Evolutionary conservation across 2,329 filamentous ascomycete species (phyloP).

Genomic region (Pseudocercospora pini-densiflorae): DNA sequence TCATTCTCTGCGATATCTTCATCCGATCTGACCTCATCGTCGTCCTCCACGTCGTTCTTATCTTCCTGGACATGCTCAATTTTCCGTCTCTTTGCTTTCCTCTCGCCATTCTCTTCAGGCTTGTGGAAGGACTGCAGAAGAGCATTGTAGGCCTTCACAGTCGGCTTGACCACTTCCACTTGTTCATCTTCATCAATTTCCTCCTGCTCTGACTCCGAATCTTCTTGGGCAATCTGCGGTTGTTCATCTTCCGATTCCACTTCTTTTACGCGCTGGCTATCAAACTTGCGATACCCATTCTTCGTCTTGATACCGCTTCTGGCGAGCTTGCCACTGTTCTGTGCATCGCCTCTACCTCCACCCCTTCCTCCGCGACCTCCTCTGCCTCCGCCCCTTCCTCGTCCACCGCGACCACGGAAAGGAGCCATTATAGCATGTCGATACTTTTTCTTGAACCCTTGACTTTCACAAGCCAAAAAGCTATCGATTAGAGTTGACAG

Average conservation of each 20-base stretch:
- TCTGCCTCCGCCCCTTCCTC: slow-evolving; percentile 36
- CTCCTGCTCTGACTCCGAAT: slow-evolving; percentile 30
- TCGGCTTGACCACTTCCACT: slow-evolving; percentile 35
- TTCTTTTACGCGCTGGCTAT: slow-evolving; percentile 41
- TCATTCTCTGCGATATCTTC: slow-evolving; percentile 28
- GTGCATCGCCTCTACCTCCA: slow-evolving; percentile 31
- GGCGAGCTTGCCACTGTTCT: slow-evolving; percentile 32
- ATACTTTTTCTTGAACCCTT: neutral
- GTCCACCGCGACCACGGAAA: slow-evolving; percentile 31
- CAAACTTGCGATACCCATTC: slow-evolving; percentile 41
- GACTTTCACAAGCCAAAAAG: slow-evolving; percentile 13
- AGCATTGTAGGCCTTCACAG: slow-evolving; percentile 57
- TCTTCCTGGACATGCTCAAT: slow-evolving; percentile 44
- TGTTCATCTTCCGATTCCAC: slow-evolving; percentile 33
- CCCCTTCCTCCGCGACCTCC: slow-evolving; percentile 36
- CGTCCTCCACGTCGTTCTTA: slow-evolving; percentile 49
- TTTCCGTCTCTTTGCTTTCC: slow-evolving; percentile 59
- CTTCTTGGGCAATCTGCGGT: slow-evolving; percentile 27
- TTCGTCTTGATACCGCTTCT: slow-evolving; percentile 40
- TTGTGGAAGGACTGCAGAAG: slow-evolving; percentile 61
- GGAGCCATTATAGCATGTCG: slow-evolving; percentile 30
- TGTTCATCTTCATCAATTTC: slow-evolving; percentile 39
- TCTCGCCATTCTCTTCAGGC: slow-evolving; percentile 45
- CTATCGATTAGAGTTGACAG: slow-evolving; percentile 10
- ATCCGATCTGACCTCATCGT: slow-evolving; percentile 49